A percentile compares a stretch with the other conserved stretches of the same genome.
Conservation (phyloP, 75 land plant genomes). For the Azolla pinnata region DNA sequence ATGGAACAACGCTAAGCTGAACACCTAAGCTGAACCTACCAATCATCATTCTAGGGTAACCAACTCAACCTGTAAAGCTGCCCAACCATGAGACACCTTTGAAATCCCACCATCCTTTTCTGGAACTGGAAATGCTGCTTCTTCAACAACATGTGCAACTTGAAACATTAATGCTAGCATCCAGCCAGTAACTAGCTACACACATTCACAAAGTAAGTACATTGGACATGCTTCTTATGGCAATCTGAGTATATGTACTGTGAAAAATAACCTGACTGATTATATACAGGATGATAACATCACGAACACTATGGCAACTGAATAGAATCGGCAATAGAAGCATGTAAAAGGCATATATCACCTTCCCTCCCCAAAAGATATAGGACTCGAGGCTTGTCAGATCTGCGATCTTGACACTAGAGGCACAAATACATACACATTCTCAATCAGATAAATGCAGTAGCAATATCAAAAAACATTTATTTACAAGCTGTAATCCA, state of each 20-base stretch:
- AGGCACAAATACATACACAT: too few species aligned
- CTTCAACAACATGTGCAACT: slow-evolving; percentile 43
- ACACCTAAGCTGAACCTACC: background rate
- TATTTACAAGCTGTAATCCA: too few species aligned
- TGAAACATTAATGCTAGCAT: slow-evolving; percentile 36
- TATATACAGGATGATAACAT: slow-evolving; percentile 18
- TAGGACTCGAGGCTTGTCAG: slow-evolving; percentile 29
- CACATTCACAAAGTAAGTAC: background rate
- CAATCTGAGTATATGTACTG: too few species aligned
- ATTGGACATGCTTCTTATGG: too few species aligned
- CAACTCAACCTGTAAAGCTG: slow-evolving; percentile 31
- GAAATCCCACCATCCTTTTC: slow-evolving; percentile 23
- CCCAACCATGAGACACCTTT: slow-evolving; percentile 35
- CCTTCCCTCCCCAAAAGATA: slow-evolving; percentile 34
- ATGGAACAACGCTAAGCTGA: background rate
- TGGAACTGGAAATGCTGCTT: slow-evolving; percentile 28
- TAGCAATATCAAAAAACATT: too few species aligned
- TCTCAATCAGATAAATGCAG: too few species aligned
- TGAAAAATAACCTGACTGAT: slow-evolving; percentile 20
- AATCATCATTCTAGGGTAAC: background rate
- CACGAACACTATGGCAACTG: slow-evolving; percentile 18
- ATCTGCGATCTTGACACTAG: slow-evolving; percentile 38
- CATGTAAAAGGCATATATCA: slow-evolving; percentile 38
- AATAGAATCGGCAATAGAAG: slow-evolving; percentile 30
- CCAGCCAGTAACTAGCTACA: slow-evolving; percentile 45